phyloP scores from a whole-genome alignment of 1,284 basidiomycete species.

The Coniferiporia sulphurascens region DNA sequence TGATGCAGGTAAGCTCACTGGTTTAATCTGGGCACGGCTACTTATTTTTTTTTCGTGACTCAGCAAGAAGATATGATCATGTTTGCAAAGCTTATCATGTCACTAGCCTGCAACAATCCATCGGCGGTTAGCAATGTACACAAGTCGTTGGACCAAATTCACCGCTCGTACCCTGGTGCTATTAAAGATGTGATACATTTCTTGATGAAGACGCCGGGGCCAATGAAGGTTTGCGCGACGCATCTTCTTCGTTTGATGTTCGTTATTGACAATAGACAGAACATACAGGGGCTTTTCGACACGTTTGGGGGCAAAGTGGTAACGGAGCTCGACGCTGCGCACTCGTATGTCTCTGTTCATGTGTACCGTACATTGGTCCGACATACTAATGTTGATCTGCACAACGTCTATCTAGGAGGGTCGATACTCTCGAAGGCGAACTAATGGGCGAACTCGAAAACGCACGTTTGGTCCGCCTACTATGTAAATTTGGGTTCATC shows the following conservation, averaged over 20 bases:
- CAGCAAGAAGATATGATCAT: constrained; percentile 84
- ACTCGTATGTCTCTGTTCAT: constrained; percentile 50
- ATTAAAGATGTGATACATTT: constrained; percentile 78
- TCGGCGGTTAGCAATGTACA: constrained; percentile 61
- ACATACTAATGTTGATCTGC: not conserved
- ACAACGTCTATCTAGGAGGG: constrained; percentile 44
- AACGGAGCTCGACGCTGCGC: constrained; percentile 80
- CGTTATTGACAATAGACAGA: constrained; percentile 66
- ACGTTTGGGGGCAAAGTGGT: constrained; percentile 73
- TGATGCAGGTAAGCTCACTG: constrained; percentile 44
- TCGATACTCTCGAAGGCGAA: constrained; percentile 81
- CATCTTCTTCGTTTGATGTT: constrained; percentile 8
- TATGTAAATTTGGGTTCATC: constrained; percentile 97
- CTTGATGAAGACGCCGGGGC: constrained; percentile 70
- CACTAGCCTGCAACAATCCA: constrained; percentile 69
- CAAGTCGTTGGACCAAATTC: constrained; percentile 76
- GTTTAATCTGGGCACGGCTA: not conserved
- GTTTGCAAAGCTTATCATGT: constrained; percentile 83
- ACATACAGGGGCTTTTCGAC: constrained; percentile 49
- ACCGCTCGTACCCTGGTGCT: constrained; percentile 74
- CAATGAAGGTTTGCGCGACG: constrained; percentile 45
- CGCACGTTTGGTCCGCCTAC: constrained; percentile 84
- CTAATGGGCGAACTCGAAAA: constrained; percentile 95
- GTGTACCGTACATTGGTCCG: not conserved
- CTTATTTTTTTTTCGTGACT: not conserved